Conservation (phyloP, 2,329 filamentous ascomycete genomes). For the Paraphoma sp. region DNA sequence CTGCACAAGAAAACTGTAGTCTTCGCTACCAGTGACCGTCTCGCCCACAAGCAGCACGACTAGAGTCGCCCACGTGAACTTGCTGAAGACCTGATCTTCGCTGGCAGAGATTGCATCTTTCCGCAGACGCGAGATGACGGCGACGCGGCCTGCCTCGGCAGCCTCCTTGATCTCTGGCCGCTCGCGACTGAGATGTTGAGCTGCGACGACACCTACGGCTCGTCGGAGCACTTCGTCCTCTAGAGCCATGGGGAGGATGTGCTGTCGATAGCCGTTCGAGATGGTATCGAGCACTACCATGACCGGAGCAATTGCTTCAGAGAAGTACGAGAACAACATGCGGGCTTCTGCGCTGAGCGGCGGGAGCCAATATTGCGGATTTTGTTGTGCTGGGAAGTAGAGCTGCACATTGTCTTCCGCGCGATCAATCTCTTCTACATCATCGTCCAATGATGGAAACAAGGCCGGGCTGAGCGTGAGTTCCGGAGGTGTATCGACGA, state of each 20-base stretch:
- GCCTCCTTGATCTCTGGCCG: slow-evolving; percentile 36
- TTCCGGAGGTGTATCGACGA: not conserved
- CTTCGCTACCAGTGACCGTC: slow-evolving; percentile 50
- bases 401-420: not conserved
- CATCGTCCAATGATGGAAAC: not conserved
- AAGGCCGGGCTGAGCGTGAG: not conserved
- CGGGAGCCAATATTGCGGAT: slow-evolving; percentile 30
- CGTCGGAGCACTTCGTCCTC: slow-evolving; percentile 45
- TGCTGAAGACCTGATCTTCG: slow-evolving; percentile 42
- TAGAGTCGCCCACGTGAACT: slow-evolving; percentile 48
- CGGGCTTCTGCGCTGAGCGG: slow-evolving; percentile 36
- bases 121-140: slow-evolving; percentile 47
- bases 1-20: slow-evolving; percentile 47
- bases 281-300: slow-evolving; percentile 51
- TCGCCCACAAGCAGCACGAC: slow-evolving; percentile 51
- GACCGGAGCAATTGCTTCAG: slow-evolving; percentile 45
- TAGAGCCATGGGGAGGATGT: slow-evolving; percentile 50
- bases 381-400: not conserved
- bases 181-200: slow-evolving; percentile 47
- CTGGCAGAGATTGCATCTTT: slow-evolving; percentile 37
- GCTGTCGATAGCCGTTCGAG: slow-evolving; percentile 49
- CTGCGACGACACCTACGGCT: slow-evolving; percentile 50
- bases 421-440: slow-evolving; percentile 12
- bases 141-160: slow-evolving; percentile 46
- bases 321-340: slow-evolving; percentile 49